phyloP scores from a whole-genome alignment of 768 basidiomycete species.

The Sistotremastrum niveocremeum region DNA sequence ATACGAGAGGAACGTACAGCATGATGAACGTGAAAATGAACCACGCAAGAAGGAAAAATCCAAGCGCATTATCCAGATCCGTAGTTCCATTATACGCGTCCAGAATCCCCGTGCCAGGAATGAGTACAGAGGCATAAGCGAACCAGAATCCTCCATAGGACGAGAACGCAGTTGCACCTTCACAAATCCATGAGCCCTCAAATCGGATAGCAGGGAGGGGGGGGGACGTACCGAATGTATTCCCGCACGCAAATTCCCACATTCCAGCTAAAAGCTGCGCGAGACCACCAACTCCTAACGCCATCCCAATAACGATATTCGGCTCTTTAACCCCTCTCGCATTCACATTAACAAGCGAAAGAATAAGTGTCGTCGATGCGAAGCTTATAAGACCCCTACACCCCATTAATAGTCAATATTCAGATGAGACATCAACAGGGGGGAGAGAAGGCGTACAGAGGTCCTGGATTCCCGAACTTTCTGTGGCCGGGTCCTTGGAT shows the following conservation, averaged over 20 bases:
- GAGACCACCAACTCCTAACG: constrained; percentile 71
- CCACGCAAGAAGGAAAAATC: constrained; percentile 67
- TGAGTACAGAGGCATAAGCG: constrained; percentile 60
- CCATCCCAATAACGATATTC: constrained; percentile 79
- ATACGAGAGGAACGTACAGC: too few species aligned
- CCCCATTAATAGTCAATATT: too few species aligned
- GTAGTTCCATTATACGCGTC: constrained; percentile 30
- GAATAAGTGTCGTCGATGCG: constrained; percentile 73
- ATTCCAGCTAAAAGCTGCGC: constrained; percentile 80
- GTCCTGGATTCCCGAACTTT: constrained; percentile 47
- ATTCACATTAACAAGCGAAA: constrained; percentile 59
- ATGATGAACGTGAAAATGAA: constrained; percentile 57
- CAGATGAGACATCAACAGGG: neutral
- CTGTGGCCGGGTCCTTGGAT: too few species aligned
- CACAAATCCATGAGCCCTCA: too few species aligned
- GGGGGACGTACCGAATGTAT: constrained; percentile 42
- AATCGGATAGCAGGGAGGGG: too few species aligned
- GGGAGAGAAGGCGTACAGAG: constrained; percentile 27
- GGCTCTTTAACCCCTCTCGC: constrained; percentile 39
- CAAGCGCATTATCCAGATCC: constrained; percentile 46
- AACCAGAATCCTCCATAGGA: constrained; percentile 86
- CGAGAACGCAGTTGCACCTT: constrained; percentile 48
- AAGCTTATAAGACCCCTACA: constrained; percentile 67
- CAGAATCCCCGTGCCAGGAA: constrained; percentile 53
- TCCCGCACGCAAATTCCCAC: constrained; percentile 63